A percentile compares a stretch with the other conserved stretches of the same genome.
phyloP scores from a whole-genome alignment of 225 moss, liverwort and hornwort genomes.

The Climacium dendroides region DNA sequence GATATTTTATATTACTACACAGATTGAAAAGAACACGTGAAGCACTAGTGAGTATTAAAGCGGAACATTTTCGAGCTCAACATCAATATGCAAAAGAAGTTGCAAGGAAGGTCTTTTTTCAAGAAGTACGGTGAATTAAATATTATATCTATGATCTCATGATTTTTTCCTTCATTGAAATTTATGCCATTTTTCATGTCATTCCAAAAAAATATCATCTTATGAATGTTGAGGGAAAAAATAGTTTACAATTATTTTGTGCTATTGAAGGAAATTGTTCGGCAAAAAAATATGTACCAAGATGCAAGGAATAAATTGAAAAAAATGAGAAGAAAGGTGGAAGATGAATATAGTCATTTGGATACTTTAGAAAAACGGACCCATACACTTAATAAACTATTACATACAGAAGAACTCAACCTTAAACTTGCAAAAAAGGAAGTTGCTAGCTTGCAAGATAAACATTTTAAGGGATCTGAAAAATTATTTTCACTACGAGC shows the following conservation, averaged over 20 bases:
- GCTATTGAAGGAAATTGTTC: conserved; percentile 47
- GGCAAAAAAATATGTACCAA: conserved; percentile 55
- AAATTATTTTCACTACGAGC: conserved; percentile 40
- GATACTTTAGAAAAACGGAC: conserved; percentile 69
- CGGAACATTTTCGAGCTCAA: conserved; percentile 52
- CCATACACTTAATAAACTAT: conserved; percentile 45
- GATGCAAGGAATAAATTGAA: conserved; percentile 28
- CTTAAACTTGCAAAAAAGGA: conserved; percentile 51
- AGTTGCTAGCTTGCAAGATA: conserved; percentile 49
- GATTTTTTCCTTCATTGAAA: no score
- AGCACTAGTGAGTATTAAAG: conserved; percentile 36
- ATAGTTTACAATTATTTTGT: not conserved
- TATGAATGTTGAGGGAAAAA: not conserved
- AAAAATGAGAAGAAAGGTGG: conserved; percentile 50
- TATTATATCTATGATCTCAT: not conserved
- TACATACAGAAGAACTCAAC: conserved; percentile 63
- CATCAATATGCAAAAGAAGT: conserved; percentile 39
- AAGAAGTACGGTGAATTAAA: conserved; percentile 33
- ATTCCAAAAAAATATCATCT: not conserved
- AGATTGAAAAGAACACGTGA: conserved; percentile 38
- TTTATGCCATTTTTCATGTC: not conserved
- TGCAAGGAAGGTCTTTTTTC: conserved; percentile 57
- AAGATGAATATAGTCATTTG: conserved; percentile 66
- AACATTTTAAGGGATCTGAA: conserved; percentile 52
- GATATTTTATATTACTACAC: not conserved